Percentiles rank a stretch among this genome's conserved stretches.
Conservation (phyloP, 495 filamentous ascomycete species). For the Talaromyces proteolyticus region DNA sequence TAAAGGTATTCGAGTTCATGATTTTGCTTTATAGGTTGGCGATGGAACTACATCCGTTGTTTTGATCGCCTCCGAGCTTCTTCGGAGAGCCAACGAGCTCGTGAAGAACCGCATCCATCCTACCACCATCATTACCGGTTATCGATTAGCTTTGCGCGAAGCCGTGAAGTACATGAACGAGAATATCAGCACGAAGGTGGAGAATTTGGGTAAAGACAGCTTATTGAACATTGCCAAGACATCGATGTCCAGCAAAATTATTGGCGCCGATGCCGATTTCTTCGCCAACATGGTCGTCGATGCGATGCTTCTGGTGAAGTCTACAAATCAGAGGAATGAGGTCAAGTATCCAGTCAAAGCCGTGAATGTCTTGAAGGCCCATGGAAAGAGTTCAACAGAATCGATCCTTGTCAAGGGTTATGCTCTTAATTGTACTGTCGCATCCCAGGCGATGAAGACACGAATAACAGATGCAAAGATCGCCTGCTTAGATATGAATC, state of each 20-base stretch:
- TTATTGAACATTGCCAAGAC: constrained; percentile 95
- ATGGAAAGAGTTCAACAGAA: constrained; percentile 87
- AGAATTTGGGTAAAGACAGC: constrained; percentile 80
- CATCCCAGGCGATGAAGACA: constrained; percentile 96
- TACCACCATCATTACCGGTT: constrained; percentile 98
- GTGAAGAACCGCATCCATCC: constrained; percentile 99
- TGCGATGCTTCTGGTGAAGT: constrained; percentile 92
- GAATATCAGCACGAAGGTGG: constrained; percentile 92
- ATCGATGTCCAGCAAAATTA: constrained; percentile 99
- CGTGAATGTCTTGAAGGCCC: constrained; percentile 96
- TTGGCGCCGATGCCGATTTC: constrained; percentile 93
- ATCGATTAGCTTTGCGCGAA: constrained; percentile 90
- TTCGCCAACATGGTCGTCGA: constrained; percentile 96
- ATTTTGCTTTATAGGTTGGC: constrained; percentile 52
- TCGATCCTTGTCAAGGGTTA: constrained; percentile 93
- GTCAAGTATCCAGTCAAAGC: constrained; percentile 98
- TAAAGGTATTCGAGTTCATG: constrained; percentile 11
- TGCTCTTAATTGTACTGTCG: constrained; percentile 97
- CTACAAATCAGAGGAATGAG: constrained; percentile 82
- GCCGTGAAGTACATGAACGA: constrained; percentile 99
- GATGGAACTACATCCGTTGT: constrained; percentile 98
- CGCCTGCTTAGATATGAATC: constrained; percentile 93
- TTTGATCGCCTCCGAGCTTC: constrained; percentile 91
- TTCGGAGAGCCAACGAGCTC: constrained; percentile 91
- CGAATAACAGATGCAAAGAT: constrained; percentile 92